Percentiles rank a stretch among this genome's conserved stretches.
Evolutionary conservation across 768 basidiomycete genomes (phyloP).

Genomic region (Kwoniella sp.): DNA sequence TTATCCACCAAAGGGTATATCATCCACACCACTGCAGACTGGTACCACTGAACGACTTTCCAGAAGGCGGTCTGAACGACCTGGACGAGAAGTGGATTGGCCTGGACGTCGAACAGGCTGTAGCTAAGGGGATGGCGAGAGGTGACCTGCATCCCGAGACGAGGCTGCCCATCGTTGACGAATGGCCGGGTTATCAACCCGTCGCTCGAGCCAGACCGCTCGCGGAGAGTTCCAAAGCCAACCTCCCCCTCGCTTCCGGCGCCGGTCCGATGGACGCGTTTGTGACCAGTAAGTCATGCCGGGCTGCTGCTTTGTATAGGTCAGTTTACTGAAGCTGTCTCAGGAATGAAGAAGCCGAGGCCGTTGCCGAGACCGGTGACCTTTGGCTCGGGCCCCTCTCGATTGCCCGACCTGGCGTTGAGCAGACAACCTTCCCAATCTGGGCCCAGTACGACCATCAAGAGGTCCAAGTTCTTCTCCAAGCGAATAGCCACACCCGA

Average conservation of each 20-base stretch:
- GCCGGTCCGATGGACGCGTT: constrained; percentile 41
- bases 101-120: constrained; percentile 31
- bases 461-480: constrained; percentile 38
- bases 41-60: constrained; percentile 64
- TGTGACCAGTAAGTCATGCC: constrained; percentile 37
- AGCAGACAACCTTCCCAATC: neutral
- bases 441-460: neutral
- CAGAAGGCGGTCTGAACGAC: constrained; percentile 51
- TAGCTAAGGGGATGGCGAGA: constrained; percentile 41
- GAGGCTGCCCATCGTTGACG: constrained; percentile 35
- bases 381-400: constrained; percentile 33
- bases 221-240: constrained; percentile 26
- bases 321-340: neutral
- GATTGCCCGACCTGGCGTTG: constrained; percentile 33
- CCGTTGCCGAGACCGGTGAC: constrained; percentile 32
- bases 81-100: constrained; percentile 45
- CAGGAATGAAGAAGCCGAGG: constrained; percentile 10
- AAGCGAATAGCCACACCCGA: neutral
- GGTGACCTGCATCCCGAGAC: constrained; percentile 49
- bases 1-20: constrained; percentile 87
- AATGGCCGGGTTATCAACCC: constrained; percentile 42
- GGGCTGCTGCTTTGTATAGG: neutral
- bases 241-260: constrained; percentile 16
- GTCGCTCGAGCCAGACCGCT: constrained; percentile 2
- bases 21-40: constrained; percentile 65